phyloP scores from a whole-genome alignment of 2,329 filamentous ascomycete species.

The Diaporthe batatas region DNA sequence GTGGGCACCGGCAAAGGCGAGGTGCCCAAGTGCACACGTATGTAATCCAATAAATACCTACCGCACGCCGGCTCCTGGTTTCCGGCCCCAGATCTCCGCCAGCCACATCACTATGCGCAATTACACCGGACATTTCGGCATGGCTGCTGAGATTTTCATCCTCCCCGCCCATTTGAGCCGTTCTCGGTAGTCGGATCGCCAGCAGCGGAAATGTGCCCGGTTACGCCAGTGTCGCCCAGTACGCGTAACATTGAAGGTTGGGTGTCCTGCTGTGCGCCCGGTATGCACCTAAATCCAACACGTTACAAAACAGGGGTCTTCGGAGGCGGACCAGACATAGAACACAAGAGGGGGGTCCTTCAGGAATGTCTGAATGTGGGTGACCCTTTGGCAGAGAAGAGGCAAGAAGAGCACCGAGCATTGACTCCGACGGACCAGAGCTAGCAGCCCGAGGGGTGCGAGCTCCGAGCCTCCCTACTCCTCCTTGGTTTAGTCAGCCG shows the following conservation, averaged over 20 bases:
- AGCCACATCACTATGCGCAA: slow-evolving; percentile 8
- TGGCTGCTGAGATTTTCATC: not conserved
- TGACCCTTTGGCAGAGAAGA: not conserved
- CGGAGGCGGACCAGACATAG: not conserved
- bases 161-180: not conserved
- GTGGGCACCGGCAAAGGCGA: not conserved
- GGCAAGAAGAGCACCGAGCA: slow-evolving; percentile 5
- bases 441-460: slow-evolving; percentile 26
- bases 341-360: not conserved
- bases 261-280: not conserved
- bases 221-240: not conserved
- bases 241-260: slow-evolving; percentile 1
- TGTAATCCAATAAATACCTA: slow-evolving; percentile 3
- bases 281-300: not conserved
- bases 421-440: not conserved
- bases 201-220: not conserved
- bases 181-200: not conserved
- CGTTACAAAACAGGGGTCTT: not conserved
- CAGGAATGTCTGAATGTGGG: not conserved
- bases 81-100: slow-evolving; percentile 11
- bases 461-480: slow-evolving; percentile 11
- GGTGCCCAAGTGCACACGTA: not conserved
- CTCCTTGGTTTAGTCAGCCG: slow-evolving; percentile 1
- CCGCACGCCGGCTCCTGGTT: slow-evolving; percentile 3
- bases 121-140: slow-evolving; percentile 2